Evolutionary conservation across 441 rosid genomes (phyloP).

Genomic region (Flueggea neowawraea): DNA sequence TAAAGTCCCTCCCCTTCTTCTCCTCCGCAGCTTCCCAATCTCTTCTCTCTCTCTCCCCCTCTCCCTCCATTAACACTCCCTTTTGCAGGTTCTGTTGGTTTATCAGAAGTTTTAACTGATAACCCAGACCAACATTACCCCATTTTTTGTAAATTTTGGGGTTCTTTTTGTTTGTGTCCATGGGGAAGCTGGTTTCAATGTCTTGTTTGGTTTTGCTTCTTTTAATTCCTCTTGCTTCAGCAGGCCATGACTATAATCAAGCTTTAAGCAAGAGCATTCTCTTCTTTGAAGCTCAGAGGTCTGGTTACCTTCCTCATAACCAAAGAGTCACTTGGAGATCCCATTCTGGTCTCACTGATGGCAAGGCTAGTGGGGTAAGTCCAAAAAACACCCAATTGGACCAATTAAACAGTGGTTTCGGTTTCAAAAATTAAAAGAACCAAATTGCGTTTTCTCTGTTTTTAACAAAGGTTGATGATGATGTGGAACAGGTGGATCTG

Average conservation of each 20-base stretch:
- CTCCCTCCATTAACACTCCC: constrained; percentile 11
- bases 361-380: constrained; percentile 91
- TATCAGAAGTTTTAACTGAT: constrained; percentile 37
- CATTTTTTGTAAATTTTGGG: constrained; percentile 1
- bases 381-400: constrained; percentile 1
- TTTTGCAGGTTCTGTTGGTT: constrained; percentile 12
- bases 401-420: neutral
- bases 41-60: constrained; percentile 14
- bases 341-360: constrained; percentile 88
- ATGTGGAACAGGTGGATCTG: constrained; percentile 59
- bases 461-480: neutral
- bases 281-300: constrained; percentile 98
- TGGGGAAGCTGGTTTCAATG: constrained; percentile 34
- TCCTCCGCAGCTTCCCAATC: constrained; percentile 22
- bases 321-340: constrained; percentile 95
- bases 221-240: constrained; percentile 51
- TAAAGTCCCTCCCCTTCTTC: constrained; percentile 32
- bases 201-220: constrained; percentile 47
- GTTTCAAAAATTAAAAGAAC: no score
- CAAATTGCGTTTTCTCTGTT: neutral
- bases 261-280: constrained; percentile 91
- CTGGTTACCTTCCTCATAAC: constrained; percentile 77
- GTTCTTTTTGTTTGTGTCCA: neutral
- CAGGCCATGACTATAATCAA: constrained; percentile 83
- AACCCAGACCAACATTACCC: constrained; percentile 39